A percentile compares a stretch with the other conserved stretches of the same genome.
Conservation (phyloP, 169 alveolate genomes). For the Besnoitia besnoiti region DNA sequence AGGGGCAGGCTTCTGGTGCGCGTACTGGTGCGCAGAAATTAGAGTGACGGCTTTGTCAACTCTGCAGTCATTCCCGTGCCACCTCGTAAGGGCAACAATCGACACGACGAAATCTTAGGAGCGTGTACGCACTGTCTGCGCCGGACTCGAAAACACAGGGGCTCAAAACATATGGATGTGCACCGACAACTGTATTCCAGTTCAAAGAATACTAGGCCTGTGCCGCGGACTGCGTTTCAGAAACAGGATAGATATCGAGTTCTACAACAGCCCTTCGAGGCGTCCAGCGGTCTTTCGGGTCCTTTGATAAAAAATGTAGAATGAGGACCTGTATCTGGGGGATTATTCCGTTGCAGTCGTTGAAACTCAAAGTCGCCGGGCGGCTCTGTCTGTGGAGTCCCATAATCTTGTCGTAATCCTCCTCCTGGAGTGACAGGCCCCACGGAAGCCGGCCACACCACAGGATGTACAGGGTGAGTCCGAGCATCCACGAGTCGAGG, state of each 20-base stretch:
- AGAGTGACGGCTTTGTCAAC: no score
- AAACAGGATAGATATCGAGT: no score
- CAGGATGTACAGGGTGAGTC: neutral
- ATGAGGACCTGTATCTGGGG: neutral
- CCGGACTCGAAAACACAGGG: no score
- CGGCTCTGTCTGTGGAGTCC: neutral
- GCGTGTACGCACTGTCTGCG: no score
- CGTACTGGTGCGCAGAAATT: no score
- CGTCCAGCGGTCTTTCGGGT: neutral
- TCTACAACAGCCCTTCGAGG: neutral
- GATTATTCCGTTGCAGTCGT: neutral
- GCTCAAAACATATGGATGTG: no score
- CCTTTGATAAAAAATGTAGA: neutral
- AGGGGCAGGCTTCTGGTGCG: no score
- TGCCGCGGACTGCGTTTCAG: neutral
- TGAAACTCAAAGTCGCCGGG: neutral
- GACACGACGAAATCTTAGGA: no score
- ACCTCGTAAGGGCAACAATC: no score
- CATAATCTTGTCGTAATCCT: neutral
- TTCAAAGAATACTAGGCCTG: neutral
- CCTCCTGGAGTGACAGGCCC: neutral
- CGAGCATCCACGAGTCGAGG: neutral
- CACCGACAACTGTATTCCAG: no score
- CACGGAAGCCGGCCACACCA: neutral
- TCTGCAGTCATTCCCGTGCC: no score